phyloP scores from a whole-genome alignment of 306 rosid genomes.

The Lupinus albus region DNA sequence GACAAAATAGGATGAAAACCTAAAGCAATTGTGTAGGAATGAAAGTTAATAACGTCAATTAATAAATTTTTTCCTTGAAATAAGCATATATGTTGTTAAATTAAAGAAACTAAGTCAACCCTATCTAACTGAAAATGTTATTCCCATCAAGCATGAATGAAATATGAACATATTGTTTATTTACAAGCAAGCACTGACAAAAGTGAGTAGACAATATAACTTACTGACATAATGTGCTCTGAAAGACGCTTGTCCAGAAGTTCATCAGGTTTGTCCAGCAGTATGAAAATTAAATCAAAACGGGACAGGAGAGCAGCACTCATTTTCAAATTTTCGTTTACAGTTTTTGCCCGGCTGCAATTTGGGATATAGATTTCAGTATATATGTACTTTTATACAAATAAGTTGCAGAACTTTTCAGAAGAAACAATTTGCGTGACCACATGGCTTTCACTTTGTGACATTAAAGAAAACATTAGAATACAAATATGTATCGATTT shows the following conservation, averaged over 20 bases:
- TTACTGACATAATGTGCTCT: constrained; percentile 96
- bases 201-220: constrained; percentile 45
- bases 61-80: constrained; percentile 11
- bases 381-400: constrained; percentile 33
- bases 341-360: constrained; percentile 97
- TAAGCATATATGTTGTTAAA: neutral
- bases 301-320: constrained; percentile 86
- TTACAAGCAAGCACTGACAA: constrained; percentile 2
- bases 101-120: constrained; percentile 17
- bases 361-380: constrained; percentile 21
- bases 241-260: constrained; percentile 88
- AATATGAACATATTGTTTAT: constrained; percentile 34
- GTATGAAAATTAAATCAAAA: constrained; percentile 89
- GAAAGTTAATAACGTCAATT: neutral
- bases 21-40: constrained; percentile 19
- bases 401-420: constrained; percentile 36
- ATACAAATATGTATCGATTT: constrained; percentile 10
- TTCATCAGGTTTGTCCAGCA: constrained; percentile 96
- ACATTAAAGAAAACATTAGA: constrained; percentile 8
- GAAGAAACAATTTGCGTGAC: constrained; percentile 27
- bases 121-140: neutral
- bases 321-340: constrained; percentile 94
- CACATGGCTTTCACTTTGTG: constrained; percentile 28
- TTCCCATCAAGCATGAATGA: constrained; percentile 30
- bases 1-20: constrained; percentile 3